Conservation (phyloP, 129 eudicot species). For the Pulicaria dysenterica region DNA sequence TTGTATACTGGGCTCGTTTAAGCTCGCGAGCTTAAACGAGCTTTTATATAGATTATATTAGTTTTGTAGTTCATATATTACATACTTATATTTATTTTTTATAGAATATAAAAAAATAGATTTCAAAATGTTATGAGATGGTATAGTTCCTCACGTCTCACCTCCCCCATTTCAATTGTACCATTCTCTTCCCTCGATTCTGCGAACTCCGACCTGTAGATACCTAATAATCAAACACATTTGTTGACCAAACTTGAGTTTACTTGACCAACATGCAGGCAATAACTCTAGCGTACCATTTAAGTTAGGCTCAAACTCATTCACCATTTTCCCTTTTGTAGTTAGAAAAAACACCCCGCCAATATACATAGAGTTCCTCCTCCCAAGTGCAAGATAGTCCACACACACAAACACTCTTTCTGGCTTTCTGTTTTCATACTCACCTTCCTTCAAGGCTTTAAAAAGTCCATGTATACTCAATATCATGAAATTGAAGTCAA, state of each 20-base stretch:
- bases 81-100: too few relatives aligned
- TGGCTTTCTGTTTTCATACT: neutral
- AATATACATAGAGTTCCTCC: constrained; percentile 4
- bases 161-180: too few relatives aligned
- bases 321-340: constrained; percentile 24
- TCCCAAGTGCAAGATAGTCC: constrained; percentile 32
- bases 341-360: constrained; percentile 25
- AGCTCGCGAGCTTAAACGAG: too few relatives aligned
- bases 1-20: too few relatives aligned
- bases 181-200: too few relatives aligned
- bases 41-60: too few relatives aligned
- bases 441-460: constrained; percentile 52
- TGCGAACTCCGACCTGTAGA: too few relatives aligned
- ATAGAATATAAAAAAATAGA: too few relatives aligned
- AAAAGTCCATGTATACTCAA: constrained; percentile 50
- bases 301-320: constrained; percentile 58
- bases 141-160: too few relatives aligned
- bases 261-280: constrained; percentile 31
- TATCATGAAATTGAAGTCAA: constrained; percentile 41
- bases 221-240: too few relatives aligned
- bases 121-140: too few relatives aligned
- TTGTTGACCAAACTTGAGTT: constrained; percentile 33
- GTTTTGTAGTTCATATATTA: too few relatives aligned
- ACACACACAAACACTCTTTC: neutral
- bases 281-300: constrained; percentile 28